Evolutionary conservation across 306 rosid species (phyloP).

Genomic region (Nissolia schottii): DNA sequence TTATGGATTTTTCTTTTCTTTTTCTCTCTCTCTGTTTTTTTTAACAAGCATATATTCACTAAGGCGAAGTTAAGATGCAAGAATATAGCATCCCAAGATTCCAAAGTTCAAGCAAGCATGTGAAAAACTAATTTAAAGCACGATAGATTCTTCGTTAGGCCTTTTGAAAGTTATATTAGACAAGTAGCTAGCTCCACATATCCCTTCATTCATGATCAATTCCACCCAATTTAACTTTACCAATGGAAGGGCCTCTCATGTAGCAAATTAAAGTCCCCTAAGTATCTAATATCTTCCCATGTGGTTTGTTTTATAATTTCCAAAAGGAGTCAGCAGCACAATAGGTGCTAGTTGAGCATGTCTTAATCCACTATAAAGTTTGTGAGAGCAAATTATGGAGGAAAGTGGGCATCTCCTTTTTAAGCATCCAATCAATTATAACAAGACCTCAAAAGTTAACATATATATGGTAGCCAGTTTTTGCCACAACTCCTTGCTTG

Average conservation of each 20-base stretch:
- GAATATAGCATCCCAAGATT: conserved; percentile 23
- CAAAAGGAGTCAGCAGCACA: conserved; percentile 15
- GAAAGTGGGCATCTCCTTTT: conserved; percentile 55
- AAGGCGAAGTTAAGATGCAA: conserved; percentile 24
- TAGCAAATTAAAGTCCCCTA: background rate
- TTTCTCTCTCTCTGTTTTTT: no score
- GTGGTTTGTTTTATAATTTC: conserved; percentile 33
- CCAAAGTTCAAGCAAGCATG: conserved; percentile 29
- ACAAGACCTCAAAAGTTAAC: conserved; percentile 26
- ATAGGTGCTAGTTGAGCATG: conserved; percentile 19
- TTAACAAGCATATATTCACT: background rate
- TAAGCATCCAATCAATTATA: conserved; percentile 39
- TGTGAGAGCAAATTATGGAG: conserved; percentile 34
- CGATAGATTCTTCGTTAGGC: conserved; percentile 22
- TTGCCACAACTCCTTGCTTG: conserved; percentile 4
- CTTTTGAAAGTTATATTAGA: conserved; percentile 3
- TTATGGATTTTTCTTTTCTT: conserved; percentile 4
- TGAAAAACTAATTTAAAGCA: conserved; percentile 32
- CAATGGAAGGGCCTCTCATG: background rate
- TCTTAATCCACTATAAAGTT: conserved; percentile 28
- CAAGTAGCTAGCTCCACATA: conserved; percentile 15
- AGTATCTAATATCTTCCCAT: conserved; percentile 27
- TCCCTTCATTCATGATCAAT: conserved; percentile 14
- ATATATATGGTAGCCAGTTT: background rate
- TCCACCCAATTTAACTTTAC: conserved; percentile 30